Evolutionary conservation across 345 rosid species (phyloP).

Genomic region (Pugionium dolabratum): DNA sequence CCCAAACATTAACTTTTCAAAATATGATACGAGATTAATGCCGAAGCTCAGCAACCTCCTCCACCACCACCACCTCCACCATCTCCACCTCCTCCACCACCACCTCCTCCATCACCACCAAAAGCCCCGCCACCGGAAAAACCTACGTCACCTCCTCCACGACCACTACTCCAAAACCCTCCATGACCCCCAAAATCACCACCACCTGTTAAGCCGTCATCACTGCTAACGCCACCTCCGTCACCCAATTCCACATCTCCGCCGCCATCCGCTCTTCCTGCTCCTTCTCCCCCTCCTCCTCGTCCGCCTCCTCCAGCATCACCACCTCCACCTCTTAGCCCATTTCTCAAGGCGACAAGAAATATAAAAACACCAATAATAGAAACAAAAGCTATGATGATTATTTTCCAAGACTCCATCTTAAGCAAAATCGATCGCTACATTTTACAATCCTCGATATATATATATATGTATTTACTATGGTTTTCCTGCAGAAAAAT

Average conservation of each 20-base stretch:
- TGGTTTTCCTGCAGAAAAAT: not conserved
- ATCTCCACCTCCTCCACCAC: not conserved
- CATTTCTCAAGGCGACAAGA: not conserved
- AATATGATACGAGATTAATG: not conserved
- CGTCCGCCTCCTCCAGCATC: slow-evolving; percentile 15
- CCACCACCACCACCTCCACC: slow-evolving; percentile 1
- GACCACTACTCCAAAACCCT: slow-evolving; percentile 21
- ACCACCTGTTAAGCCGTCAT: slow-evolving; percentile 17
- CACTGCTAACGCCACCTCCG: slow-evolving; percentile 11
- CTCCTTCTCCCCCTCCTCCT: not conserved
- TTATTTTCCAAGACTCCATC: slow-evolving; percentile 7
- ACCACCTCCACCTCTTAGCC: slow-evolving; percentile 22
- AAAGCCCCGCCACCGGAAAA: slow-evolving; percentile 16
- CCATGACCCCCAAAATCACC: slow-evolving; percentile 25
- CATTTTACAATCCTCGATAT: not conserved
- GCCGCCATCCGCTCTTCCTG: slow-evolving; percentile 6
- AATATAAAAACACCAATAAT: not conserved
- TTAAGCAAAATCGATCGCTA: slow-evolving; percentile 2
- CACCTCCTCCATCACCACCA: not conserved
- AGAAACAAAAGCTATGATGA: slow-evolving; percentile 22
- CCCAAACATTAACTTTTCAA: not conserved
- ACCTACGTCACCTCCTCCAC: slow-evolving; percentile 30
- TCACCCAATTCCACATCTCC: slow-evolving; percentile 22
- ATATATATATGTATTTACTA: not conserved
- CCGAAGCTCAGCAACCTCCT: slow-evolving; percentile 15